Conservation (phyloP, 2,329 filamentous ascomycete genomes). For the Coniochaeta ligniaria region DNA sequence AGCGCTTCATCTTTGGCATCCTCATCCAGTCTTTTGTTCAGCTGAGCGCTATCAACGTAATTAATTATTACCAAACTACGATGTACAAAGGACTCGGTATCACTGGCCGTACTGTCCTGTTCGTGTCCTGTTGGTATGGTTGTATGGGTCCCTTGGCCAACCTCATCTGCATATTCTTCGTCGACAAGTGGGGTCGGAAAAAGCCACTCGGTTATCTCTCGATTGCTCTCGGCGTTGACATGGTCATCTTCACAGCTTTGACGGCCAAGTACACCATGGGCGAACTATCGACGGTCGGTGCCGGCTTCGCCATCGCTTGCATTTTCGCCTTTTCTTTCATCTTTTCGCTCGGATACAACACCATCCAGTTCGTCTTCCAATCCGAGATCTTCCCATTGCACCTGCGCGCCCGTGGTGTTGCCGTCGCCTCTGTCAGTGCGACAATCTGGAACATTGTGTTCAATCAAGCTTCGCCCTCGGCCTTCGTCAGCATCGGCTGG, state of each 20-base stretch:
- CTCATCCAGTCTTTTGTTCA: neutral
- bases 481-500: constrained; percentile 43
- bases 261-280: neutral
- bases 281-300: neutral
- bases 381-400: too few relatives aligned
- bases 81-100: constrained; percentile 2
- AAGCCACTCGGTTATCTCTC: too few relatives aligned
- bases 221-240: too few relatives aligned
- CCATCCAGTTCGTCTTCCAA: constrained; percentile 2
- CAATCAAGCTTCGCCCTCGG: constrained; percentile 61
- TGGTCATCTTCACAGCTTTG: neutral
- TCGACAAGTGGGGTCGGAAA: neutral
- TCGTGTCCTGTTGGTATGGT: too few relatives aligned
- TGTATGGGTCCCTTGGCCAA: neutral
- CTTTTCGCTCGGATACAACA: neutral
- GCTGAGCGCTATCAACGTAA: neutral
- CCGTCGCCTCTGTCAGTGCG: neutral
- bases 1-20: neutral
- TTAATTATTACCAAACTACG: constrained; percentile 1
- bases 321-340: constrained; percentile 17
- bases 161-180: neutral
- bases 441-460: constrained; percentile 44
- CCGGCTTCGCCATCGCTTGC: constrained; percentile 16
- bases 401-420: too few relatives aligned
- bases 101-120: neutral